Evolutionary conservation across 306 rosid genomes (phyloP), one percentile per base, ranked within the genome.

Genomic region (Cucurbita argyrosperma): DNA sequence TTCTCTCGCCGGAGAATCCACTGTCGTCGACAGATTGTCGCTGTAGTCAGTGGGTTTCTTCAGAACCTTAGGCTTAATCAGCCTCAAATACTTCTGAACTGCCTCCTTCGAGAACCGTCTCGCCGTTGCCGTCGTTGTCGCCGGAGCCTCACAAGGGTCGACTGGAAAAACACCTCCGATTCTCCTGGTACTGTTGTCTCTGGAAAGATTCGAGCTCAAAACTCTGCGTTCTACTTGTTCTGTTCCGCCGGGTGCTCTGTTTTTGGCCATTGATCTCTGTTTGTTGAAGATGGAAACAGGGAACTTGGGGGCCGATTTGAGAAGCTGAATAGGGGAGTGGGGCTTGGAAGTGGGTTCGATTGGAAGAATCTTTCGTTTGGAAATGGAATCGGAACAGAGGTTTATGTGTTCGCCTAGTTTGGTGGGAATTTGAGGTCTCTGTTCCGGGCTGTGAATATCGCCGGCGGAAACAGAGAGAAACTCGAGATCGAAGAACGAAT

Each of bases 401-500:
- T 43, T 65, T 5, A 42, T 65, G 16, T 65, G 71, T 16, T 65
- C 71, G 3, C 71, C 51, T 65, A 35, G 26, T 11, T 72, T 53
- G 59, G 39, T 51, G 12, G 49, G 63, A 51, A 71, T 50, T 43
- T 65, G 52, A 42, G 52, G 53, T 19, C 6, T 77, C 52, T 46
- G 74, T 42, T 67, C 55, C 23, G 73, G 73, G 39, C 4, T 47
- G 5, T 45, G 53, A 38, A 4, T 47, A 73, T 80, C 82, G 65
- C 62, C 75, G 67, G 82, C 78, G 7, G 60, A 77, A 16, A 79
- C 71, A 12, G 79, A 63, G 69, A 84, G 65, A 43, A 88, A 82
- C 83, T 93, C 97, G 77, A 93, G 82, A 66, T 93, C 98, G 74
- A 93, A 87, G 90, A 90, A 89, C 0, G 97, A 93, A 72, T 93